Evolutionary conservation across 768 basidiomycete species (phyloP), one percentile per base, ranked within the genome.

Genomic region (Lactarius hengduanensis): DNA sequence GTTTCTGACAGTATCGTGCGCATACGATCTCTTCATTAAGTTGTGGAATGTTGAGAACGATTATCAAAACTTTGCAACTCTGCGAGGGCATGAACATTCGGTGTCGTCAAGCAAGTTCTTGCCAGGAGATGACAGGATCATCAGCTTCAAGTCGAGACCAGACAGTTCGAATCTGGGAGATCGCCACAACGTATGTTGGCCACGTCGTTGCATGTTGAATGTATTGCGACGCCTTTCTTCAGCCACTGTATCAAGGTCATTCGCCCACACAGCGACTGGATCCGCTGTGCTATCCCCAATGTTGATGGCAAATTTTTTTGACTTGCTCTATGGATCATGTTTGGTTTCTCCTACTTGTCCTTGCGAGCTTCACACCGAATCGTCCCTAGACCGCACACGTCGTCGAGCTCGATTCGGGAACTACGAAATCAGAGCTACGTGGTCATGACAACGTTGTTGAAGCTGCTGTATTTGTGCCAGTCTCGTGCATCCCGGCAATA

Each of bases 31-130:
- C 30, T 82, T 83, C 59, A 78, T 86, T 69, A 85, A 85, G 72
- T 67, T 86, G 20, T 86, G 85, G 85, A 82, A 85, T 71, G 79
- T 80, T 7, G 74, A 77, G 56, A 81, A 86, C 71, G 84, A 85
- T 56, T 86, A 83, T 73, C 82, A 81, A 72, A 84, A 84, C 70
- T 77, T 76, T 53, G 81, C 81, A 71, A 85, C 84, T 6, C 72
- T 85, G n/a, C 79, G 79, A 66, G 85, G 84, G 2, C 85, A 86
- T 69, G 85, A 86, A 66, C 85, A 86, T 72, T 79, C 81, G 15
- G 81, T 86, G 36, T 85, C 84, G 2, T 79, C 78, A 4, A 84
- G 81, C 1, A 78, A 81, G 16, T 85, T 85, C 72, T 72, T 84
- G 55, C 84, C 84, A 7, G 79, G 79, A 32, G 85, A 85, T 59